Base-by-base conservation (phyloP, 495 filamentous ascomycete species). In the Aspergillus conjunctus region DNA sequence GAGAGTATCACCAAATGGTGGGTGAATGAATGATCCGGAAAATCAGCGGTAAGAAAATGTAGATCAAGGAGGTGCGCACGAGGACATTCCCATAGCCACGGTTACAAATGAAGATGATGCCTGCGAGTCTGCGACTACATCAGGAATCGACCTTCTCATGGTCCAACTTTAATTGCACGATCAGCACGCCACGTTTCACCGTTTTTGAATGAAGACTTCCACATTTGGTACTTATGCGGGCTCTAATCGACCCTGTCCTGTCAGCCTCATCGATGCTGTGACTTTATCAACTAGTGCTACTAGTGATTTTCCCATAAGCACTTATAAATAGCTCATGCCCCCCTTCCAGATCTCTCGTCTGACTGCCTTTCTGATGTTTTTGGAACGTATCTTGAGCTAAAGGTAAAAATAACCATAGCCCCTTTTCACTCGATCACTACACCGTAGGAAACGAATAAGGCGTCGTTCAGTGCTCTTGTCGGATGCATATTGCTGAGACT, bases 141-240 rank as follows among this genome's bases (percentile, higher is more conserved):
- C 41, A 41, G 26, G 15, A 39, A 39, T 39, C n/a, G 41, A 33
- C 37, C 20, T 22, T 51, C 34, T 20, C 37, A 41, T 50, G 48
- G 44, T 49, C 34, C 48, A 57, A 56, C 54, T 53, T 33, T 54
- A 50, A 58, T 62, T 34, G 37, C 14, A 37, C 43, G 52, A 60
- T 64, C 61, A 64, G 56, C 61, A 44, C 56, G 57, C 61, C 61
- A 64, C 57, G 41, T 59, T 26, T 60, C 56, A 64, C 56, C 56
- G 55, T 60, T 33, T 56, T 3, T 50, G 43, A 46, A 18, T 52
- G 21, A 49, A 39, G 63, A 45, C 15, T 48, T 53, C 39, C 50
- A 26, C 22, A 49, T 53, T 14, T n/a, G 55, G 54, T 9, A 22
- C 22, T 7, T 15, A 21, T 41, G 34, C 51, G 44, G 15, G 10